phyloP scores from a whole-genome alignment of 306 rosid species.

The Spatholobus suberectus region DNA sequence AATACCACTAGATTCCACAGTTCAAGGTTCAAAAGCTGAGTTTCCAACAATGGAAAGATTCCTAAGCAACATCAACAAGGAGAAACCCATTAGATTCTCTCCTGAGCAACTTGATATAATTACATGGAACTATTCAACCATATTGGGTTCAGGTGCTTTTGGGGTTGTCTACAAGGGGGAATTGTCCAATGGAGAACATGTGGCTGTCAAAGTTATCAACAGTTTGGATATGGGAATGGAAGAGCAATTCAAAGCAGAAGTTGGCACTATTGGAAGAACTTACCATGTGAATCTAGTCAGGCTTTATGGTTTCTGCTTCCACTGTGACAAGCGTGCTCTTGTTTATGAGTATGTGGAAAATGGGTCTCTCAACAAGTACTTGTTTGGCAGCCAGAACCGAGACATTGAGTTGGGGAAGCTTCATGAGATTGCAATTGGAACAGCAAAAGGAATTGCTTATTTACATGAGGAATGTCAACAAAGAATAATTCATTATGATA shows the following conservation, averaged over 20 bases:
- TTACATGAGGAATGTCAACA: conserved; percentile 57
- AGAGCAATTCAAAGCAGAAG: conserved; percentile 58
- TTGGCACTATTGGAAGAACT: conserved; percentile 62
- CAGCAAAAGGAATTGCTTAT: conserved; percentile 58
- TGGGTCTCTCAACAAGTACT: conserved; percentile 45
- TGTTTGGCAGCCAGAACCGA: conserved; percentile 38
- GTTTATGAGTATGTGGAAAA: conserved; percentile 52
- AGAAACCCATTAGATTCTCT: conserved; percentile 53
- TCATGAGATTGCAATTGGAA: conserved; percentile 53
- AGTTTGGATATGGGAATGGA: conserved; percentile 44
- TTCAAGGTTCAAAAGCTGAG: conserved; percentile 37
- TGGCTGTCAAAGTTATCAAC: conserved; percentile 59
- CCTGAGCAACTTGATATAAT: conserved; percentile 43
- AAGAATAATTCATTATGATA: conserved; percentile 56
- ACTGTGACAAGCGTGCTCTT: conserved; percentile 46
- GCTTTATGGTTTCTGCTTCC: conserved; percentile 59
- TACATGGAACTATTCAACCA: conserved; percentile 44
- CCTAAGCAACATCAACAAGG: conserved; percentile 51
- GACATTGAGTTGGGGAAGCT: conserved; percentile 45
- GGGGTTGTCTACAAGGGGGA: conserved; percentile 52
- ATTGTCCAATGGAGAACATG: conserved; percentile 43
- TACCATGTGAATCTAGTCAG: conserved; percentile 53
- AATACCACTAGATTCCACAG: conserved; percentile 33
- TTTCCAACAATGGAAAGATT: conserved; percentile 59
- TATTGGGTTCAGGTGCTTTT: conserved; percentile 56